phyloP scores from a whole-genome alignment of 2,329 filamentous ascomycete species.

The Colletotrichum australisinense region DNA sequence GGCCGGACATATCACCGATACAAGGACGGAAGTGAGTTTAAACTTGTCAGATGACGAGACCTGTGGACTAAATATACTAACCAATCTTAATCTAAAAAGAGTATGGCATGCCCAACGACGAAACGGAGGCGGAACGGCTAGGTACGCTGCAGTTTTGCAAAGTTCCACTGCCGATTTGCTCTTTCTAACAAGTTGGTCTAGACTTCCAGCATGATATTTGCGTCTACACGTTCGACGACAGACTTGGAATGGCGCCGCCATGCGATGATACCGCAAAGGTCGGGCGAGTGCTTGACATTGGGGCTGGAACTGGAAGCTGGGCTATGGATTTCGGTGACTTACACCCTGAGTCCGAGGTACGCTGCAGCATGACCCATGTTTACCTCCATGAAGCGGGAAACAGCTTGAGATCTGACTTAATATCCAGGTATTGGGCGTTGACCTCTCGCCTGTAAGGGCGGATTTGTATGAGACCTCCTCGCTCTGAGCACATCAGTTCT shows the following conservation, averaged over 20 bases:
- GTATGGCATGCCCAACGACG: conserved; percentile 24
- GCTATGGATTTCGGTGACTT: conserved; percentile 54
- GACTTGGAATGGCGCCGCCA: conserved; percentile 15
- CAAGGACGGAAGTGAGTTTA: conserved; percentile 22
- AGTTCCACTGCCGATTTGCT: background rate
- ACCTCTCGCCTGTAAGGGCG: conserved; percentile 52
- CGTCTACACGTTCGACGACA: conserved; percentile 52
- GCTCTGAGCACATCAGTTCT: conserved; percentile 1
- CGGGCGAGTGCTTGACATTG: conserved; percentile 40
- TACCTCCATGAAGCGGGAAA: no score
- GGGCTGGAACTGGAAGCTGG: conserved; percentile 43
- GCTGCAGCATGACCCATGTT: background rate
- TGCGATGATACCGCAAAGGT: conserved; percentile 30
- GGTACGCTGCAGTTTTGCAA: background rate
- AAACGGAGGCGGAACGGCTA: conserved; percentile 17
- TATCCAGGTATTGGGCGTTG: conserved; percentile 46
- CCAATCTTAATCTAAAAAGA: background rate
- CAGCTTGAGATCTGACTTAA: background rate
- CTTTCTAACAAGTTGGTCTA: background rate
- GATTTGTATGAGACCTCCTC: conserved; percentile 41
- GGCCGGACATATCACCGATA: conserved; percentile 38
- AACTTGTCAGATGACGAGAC: no score
- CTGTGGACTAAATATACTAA: background rate
- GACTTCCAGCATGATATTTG: conserved; percentile 66
- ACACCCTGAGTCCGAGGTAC: conserved; percentile 44